Conservation (phyloP, 169 alveolate genomes). For the Plasmodium vinckei region DNA sequence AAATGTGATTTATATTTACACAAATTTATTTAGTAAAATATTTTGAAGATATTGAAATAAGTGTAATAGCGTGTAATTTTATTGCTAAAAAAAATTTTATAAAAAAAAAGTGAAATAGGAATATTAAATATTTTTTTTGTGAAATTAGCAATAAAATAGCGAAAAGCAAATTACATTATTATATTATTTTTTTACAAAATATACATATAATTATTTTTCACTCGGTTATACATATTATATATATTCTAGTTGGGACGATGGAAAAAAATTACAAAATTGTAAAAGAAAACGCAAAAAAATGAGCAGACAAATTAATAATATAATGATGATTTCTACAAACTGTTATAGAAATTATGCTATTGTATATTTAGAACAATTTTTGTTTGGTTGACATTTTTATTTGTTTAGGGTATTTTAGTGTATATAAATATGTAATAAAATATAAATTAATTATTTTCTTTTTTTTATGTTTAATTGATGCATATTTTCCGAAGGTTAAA, state of each 20-base stretch:
- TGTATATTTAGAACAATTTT: too few relatives aligned
- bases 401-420: too few relatives aligned
- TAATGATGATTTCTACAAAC: too few relatives aligned
- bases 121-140: constrained; percentile 14
- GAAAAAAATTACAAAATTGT: constrained; percentile 71
- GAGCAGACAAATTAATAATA: not conserved
- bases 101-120: not conserved
- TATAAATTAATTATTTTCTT: constrained; percentile 3
- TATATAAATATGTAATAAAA: not conserved
- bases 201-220: constrained; percentile 10
- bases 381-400: too few relatives aligned
- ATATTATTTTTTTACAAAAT: constrained; percentile 6
- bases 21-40: too few relatives aligned
- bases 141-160: not conserved
- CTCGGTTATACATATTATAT: too few relatives aligned
- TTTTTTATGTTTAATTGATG: constrained; percentile 6
- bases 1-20: too few relatives aligned
- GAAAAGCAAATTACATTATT: constrained; percentile 8
- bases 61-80: not conserved
- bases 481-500: constrained; percentile 24
- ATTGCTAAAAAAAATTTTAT: not conserved
- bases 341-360: too few relatives aligned
- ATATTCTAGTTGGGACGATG: constrained; percentile 17
- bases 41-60: too few relatives aligned
- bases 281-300: constrained; percentile 31